Base-by-base conservation (phyloP, 345 rosid genomes). In the Alliaria petiolata region DNA sequence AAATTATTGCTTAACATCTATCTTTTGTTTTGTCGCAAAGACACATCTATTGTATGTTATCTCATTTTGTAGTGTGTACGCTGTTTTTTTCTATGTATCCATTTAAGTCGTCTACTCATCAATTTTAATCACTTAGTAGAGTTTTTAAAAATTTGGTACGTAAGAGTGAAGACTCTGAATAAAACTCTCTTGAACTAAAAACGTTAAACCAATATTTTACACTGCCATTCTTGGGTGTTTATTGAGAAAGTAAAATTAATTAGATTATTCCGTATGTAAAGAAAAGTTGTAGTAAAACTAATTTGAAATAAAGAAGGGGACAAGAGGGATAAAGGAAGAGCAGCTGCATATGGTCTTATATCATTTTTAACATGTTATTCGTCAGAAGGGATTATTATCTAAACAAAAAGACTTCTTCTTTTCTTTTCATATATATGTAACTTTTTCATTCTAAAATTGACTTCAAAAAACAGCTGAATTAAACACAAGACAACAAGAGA, bases 271-370 rank as follows among this genome's bases (percentile, higher is more conserved):
- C 5, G n/a, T 4, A 4, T 4, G 13, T 42, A 50, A 26, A 58
- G n/a, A 49, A 39, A 17, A 0, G 3, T 45, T 31, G 33, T 12
- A 7, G 64, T 8, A 12, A 60, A 42, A 67, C 15, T 39, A 26
- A 45, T 40, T n/a, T n/a, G n/a, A n/a, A 51, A 43, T n/a, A n/a
- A 67, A 74, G 56, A 67, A 74, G 69, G 73, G 12, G 73, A 74
- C 78, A 74, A 67, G 78, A 44, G 65, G 69, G 67, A 52, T 67
- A 75, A 75, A 75, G 74, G 75, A 45, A 69, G 79, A 75, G 75
- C 79, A 75, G n/a, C n/a, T n/a, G n/a, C 69, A n/a, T n/a, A 75
- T 62, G 74, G 75, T 69, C 52, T n/a, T n/a, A n/a, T 75, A 62
- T 69, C 79, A 69, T n/a, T 53, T 51, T 68, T 68, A 61, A 64